Base-by-base conservation (phyloP, 1,284 basidiomycete genomes). In the Trichosporon faecale region DNA sequence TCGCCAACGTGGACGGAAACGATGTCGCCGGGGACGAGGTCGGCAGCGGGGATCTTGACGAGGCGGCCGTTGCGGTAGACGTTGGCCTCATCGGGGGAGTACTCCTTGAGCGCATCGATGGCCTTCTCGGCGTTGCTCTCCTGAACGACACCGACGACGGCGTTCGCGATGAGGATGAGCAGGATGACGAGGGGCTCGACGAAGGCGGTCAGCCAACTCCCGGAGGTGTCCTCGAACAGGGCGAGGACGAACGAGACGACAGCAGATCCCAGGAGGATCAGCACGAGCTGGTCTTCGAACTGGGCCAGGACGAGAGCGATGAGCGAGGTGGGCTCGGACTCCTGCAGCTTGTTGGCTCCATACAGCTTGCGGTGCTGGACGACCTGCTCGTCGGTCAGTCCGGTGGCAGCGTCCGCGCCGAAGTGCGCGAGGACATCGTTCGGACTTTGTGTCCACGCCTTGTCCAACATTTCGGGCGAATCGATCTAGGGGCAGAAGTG, bases 211-310 rank as follows among this genome's bases (percentile, higher is more conserved):
- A 83, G 78, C 80, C 85, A 83, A 46, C 89, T 88, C 73, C 88
- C 87, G 70, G 89, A 88, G 12, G 89, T 86, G 73, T 90, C 89
- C 80, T 98, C 95, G 70, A 97, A 86, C 46, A 95, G 84, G 9
- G 95, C 95, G 35, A 98, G 87, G 12, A 94, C 85, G 80, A 97
- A 95, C 1, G 94, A 97, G 72, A 97, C 88, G 65, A 92, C 89
- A 16, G 95, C 95, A 6, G 94, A 96, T 2, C 88, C 93, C 57
- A 98, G 90, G 29, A 98, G 88, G 79, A 98, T 97, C 72, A 98
- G 89, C 25, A 96, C 95, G 27, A 98, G 89, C 84, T 95, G 93
- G 85, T 98, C 95, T 86, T 97, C 91, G 87, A 99, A 99, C 85
- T 99, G 96, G 76, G 96, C 95, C 23, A 99, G 87, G 72, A 99